Base-by-base conservation (phyloP, 345 rosid genomes). In the Raphanus sativus region DNA sequence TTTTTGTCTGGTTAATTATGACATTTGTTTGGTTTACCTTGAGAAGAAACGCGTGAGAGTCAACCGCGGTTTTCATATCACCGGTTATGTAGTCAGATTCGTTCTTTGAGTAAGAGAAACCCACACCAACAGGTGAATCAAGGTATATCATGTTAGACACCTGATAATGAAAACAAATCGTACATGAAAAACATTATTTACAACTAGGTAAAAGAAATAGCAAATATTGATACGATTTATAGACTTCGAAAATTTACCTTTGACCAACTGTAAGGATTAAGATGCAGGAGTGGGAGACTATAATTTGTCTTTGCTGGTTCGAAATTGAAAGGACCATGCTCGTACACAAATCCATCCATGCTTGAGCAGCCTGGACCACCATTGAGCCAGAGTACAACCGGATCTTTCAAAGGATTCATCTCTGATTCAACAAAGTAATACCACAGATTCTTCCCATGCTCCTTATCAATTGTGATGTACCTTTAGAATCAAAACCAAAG, bases 301-400 rank as follows among this genome's bases (percentile, higher is more conserved):
- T 9, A 75, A 16, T 71, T 73, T 15, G 81, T 81, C 70, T 82
- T 85, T n/a, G 83, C 76, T 15, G 79, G 81, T 81, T 88, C 88
- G 67, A 94, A 94, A 76, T 85, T 89, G 83, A 94, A 94, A 45
- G 97, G 95, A 50, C 97, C 97, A 65, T 90, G 96, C 67, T 94
- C 97, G 8, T 90, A 94, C 4, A 94, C 87, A 71, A 94, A 91
- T 2, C 92, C 98, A 75, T 94, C 98, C 74, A 94, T 91, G 87
- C 98, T 94, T 30, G 98, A 94, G 80, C 98, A 94, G 24, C 97
- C 97, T n/a, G 97, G 98, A 71, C 98, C 98, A 66, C 98, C 97
- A 78, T 91, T 94, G 12, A 94, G 97, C 98, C 98, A 94, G 17
- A 91, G 88, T 50, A 91, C 97, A 36, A 91, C 87, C 1, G 96